Evolutionary conservation across 2,329 filamentous ascomycete species (phyloP).

Genomic region (Paecilomyces sp.): DNA sequence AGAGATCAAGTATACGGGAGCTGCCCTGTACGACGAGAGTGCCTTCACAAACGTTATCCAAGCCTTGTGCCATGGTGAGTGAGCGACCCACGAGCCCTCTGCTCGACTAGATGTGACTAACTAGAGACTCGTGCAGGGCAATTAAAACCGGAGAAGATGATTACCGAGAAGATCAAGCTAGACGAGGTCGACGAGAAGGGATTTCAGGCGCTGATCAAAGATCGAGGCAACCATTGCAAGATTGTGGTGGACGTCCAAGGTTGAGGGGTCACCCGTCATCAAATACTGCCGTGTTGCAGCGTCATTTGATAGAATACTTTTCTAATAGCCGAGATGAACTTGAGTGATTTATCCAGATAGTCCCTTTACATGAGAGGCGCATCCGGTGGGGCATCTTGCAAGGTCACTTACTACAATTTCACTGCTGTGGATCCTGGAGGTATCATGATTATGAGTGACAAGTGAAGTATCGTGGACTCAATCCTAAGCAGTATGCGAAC

Average conservation of each 20-base stretch:
- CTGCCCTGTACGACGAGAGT: conserved; percentile 42
- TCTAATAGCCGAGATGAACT: too few relatives aligned
- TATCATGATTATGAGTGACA: too few relatives aligned
- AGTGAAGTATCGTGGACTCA: too few relatives aligned
- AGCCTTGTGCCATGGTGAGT: conserved; percentile 30
- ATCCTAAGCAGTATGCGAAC: too few relatives aligned
- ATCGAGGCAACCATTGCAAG: conserved; percentile 58
- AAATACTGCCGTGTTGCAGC: too few relatives aligned
- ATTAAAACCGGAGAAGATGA: conserved; percentile 51
- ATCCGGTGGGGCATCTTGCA: conserved; percentile 17
- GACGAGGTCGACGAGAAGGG: conserved; percentile 52
- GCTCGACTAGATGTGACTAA: not conserved
- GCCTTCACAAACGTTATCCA: conserved; percentile 54
- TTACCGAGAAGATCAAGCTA: conserved; percentile 51
- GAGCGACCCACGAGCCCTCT: not conserved
- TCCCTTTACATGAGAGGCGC: too few relatives aligned
- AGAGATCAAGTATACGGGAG: conserved; percentile 41
- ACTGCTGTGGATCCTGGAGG: too few relatives aligned
- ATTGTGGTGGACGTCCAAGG: conserved; percentile 42
- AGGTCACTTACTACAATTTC: not conserved
- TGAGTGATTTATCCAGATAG: too few relatives aligned
- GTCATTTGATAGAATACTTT: too few relatives aligned
- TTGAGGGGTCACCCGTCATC: not conserved
- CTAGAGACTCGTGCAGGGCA: conserved; percentile 31
- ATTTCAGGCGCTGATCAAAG: conserved; percentile 48